Evolutionary conservation across 305 asterid species (phyloP), one percentile per base, ranked within the genome.

Genomic region (Fraxinus paxiana): DNA sequence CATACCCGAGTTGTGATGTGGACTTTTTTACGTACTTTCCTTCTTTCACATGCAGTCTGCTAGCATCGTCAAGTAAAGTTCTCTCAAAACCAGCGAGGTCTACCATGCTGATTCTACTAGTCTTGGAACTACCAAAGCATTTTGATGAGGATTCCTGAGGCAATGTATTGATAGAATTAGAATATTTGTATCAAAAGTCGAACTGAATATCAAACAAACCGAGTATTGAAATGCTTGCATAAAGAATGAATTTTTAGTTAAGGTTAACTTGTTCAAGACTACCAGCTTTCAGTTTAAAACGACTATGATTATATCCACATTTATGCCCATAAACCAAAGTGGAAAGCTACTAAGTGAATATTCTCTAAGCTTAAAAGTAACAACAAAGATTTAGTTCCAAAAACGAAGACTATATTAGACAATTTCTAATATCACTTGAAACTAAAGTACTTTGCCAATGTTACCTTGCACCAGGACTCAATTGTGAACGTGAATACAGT

Each of bases 381-480:
- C 38, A 67, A 63, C 33, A 63, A 24, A 61, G 30, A 12, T 63
- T 63, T 24, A 63, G 33, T 24, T 63, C 35, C 6, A 22, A 63
- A 63, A 9, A 38, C 15, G n/a, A 22, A 63, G 33, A 24, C 35
- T 24, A 63, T 63, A 10, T 63, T 63, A 22, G 34, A 12, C 7
- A 24, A 67, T 26, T 13, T 67, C 38, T 67, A 67, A 67, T 33
- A 46, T 48, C 74, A 30, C 51, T 80, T 22, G 63, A 76, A 18
- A 15, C 77, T 79, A 20, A 2, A 26, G 46, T 22, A 3, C 51
- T 9, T 9, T 73, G 51, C 30, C 54, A 70, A 73, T 12, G 51
- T 34, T 91, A 96, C 99, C 99, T 94, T 96, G 89, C 94, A 88
- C 98, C 98, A 96, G 82, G 98, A 94, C 82, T 96, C 98, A 77